Conservation (phyloP, 257 asterid species). For the Petrea volubilis region DNA sequence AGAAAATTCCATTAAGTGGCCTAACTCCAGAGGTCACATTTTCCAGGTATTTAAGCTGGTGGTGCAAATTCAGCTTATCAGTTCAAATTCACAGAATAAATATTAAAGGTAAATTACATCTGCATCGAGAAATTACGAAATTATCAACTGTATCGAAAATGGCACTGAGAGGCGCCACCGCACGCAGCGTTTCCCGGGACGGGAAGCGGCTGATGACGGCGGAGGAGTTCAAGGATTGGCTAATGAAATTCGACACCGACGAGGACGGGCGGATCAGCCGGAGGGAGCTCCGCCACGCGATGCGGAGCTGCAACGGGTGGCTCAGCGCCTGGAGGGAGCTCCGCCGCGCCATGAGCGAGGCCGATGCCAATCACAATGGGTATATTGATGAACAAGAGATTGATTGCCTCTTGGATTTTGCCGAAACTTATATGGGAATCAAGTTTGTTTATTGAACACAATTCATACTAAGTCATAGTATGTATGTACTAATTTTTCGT, state of each 20-base stretch:
- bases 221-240: slow-evolving; percentile 48
- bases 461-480: too few species aligned
- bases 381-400: slow-evolving; percentile 39
- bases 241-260: slow-evolving; percentile 38
- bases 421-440: slow-evolving; percentile 34
- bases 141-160: not conserved
- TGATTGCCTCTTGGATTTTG: slow-evolving; percentile 42
- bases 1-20: not conserved
- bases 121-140: too few species aligned
- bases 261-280: slow-evolving; percentile 44
- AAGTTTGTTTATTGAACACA: slow-evolving; percentile 23
- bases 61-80: too few species aligned
- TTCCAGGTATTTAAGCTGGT: not conserved
- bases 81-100: too few species aligned
- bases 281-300: slow-evolving; percentile 41
- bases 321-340: slow-evolving; percentile 42
- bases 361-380: slow-evolving; percentile 32
- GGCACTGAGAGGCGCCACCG: slow-evolving; percentile 35
- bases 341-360: slow-evolving; percentile 34
- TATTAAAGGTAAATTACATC: too few species aligned
- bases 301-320: slow-evolving; percentile 43
- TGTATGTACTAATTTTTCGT: too few species aligned
- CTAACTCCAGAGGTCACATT: too few species aligned
- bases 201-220: slow-evolving; percentile 38
- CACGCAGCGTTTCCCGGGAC: slow-evolving; percentile 22